Evolutionary conservation across 495 filamentous ascomycete species (phyloP).

Genomic region (Trichoderma asperelloides): DNA sequence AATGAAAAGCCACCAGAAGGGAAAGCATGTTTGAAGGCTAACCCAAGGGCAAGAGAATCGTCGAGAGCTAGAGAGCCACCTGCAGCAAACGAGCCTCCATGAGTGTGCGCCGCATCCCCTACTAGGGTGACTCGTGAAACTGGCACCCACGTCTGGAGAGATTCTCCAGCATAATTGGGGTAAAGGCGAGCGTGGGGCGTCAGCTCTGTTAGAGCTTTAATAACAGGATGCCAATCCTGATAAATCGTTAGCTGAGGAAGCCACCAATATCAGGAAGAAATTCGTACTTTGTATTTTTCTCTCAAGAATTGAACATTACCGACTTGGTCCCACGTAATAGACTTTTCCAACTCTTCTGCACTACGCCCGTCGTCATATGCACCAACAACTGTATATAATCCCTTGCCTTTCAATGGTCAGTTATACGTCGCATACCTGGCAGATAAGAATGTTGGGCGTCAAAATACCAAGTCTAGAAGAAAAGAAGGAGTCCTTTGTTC

Average conservation of each 20-base stretch:
- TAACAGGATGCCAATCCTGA: not conserved
- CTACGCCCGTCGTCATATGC: not conserved
- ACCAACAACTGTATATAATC: not conserved
- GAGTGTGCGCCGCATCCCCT: conserved; percentile 39
- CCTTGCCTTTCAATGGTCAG: not conserved
- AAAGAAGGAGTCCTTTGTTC: not conserved
- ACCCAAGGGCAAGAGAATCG: conserved; percentile 23
- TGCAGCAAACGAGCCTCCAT: conserved; percentile 38
- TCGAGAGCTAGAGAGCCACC: conserved; percentile 39
- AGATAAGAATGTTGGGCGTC: not conserved
- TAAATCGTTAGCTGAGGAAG: not conserved
- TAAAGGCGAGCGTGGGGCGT: conserved; percentile 1
- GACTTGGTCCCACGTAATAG: not conserved
- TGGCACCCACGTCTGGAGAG: not conserved
- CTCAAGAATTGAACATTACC: not conserved
- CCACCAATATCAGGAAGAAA: too few species aligned
- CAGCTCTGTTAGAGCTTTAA: not conserved
- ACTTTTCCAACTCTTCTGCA: conserved; percentile 3
- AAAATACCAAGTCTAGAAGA: not conserved
- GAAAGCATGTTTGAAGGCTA: conserved; percentile 15
- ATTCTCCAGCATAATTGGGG: not conserved
- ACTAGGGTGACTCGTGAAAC: conserved; percentile 26
- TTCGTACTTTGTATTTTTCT: not conserved
- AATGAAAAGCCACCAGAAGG: conserved; percentile 1
- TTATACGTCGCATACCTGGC: not conserved